These are phyloP conservation scores for Dimargaris cristalligena DNA, from an alignment of 192 early-diverging fungal species.

Conservation along the genomic window DNA sequence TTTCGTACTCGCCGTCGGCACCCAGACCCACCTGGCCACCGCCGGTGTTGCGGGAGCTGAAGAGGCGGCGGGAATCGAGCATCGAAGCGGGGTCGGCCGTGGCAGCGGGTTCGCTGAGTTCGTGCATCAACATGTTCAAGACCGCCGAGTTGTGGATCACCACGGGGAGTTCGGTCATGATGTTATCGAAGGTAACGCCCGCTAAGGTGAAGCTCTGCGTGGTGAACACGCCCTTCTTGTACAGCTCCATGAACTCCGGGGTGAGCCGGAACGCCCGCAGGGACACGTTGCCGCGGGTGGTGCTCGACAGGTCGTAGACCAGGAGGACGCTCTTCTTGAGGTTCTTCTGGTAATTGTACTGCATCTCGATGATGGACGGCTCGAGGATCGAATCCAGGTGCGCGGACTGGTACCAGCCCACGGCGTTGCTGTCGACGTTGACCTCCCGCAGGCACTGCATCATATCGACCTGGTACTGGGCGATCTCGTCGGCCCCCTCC, in stretches of 20 bases:
- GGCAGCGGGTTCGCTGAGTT: constrained; percentile 30
- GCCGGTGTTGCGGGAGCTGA: constrained; percentile 31
- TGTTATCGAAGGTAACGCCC: constrained; percentile 64
- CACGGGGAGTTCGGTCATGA: constrained; percentile 85
- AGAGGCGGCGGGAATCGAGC: constrained; percentile 42
- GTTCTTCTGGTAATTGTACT: constrained; percentile 79
- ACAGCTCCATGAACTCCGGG: constrained; percentile 66
- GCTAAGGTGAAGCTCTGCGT: constrained; percentile 57
- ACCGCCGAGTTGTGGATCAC: constrained; percentile 70
- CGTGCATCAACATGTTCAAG: constrained; percentile 56
- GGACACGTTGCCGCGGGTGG: constrained; percentile 66
- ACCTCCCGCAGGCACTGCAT: constrained; percentile 81
- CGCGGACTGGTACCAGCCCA: constrained; percentile 94
- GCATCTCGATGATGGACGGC: constrained; percentile 74
- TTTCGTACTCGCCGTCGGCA: constrained; percentile 13
- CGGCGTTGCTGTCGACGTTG: constrained; percentile 90
- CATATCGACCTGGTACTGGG: constrained; percentile 88
- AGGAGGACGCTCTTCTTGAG: constrained; percentile 75
- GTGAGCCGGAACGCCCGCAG: constrained; percentile 80
- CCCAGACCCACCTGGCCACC: constrained; percentile 14
- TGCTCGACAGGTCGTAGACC: constrained; percentile 79
- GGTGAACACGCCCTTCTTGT: constrained; percentile 68
- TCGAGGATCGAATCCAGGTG: constrained; percentile 79
- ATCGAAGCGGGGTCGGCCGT: constrained; percentile 2
- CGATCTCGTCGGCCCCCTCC: constrained; percentile 34